A percentile compares a stretch with the other conserved stretches of the same genome.
Evolutionary conservation across 805 yeast genomes (phyloP).

Genomic region (Metschnikowia arizonensis): DNA sequence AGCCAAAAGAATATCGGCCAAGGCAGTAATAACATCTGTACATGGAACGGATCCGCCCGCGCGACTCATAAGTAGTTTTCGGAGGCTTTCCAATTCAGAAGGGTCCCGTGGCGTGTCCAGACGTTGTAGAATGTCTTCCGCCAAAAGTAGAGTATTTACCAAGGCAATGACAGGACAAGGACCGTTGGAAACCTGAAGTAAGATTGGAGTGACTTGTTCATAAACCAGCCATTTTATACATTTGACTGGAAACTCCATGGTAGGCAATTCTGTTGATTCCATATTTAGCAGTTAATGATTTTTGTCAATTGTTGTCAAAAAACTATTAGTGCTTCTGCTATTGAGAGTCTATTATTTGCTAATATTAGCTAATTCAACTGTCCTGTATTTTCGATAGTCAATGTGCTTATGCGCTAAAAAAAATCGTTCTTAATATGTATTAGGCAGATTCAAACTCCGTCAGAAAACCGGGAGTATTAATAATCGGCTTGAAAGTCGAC

Average conservation of each 20-base stretch:
- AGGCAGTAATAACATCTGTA: constrained; percentile 40
- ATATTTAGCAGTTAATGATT: too few relatives aligned
- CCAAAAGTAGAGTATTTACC: constrained; percentile 61
- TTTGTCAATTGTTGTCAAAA: too few relatives aligned
- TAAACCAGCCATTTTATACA: constrained; percentile 34
- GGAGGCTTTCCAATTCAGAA: neutral
- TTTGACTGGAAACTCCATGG: constrained; percentile 19
- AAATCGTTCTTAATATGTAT: neutral
- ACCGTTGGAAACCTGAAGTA: constrained; percentile 78
- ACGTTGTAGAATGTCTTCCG: constrained; percentile 29
- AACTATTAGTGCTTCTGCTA: too few relatives aligned
- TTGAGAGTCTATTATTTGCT: neutral
- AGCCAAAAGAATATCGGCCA: constrained; percentile 44
- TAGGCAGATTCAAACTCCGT: neutral
- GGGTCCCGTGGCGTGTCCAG: neutral
- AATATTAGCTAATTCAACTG: neutral
- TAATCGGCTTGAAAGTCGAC: neutral
- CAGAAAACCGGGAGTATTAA: neutral
- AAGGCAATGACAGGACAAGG: constrained; percentile 86
- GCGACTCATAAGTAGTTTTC: constrained; percentile 8
- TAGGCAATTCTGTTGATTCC: too few relatives aligned
- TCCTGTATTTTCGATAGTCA: neutral
- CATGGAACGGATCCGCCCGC: constrained; percentile 19
- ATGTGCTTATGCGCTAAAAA: too few relatives aligned
- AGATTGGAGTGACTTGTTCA: constrained; percentile 46